Conservation (phyloP, 1,139 yeast genomes). For the Suhomyces taliae region DNA sequence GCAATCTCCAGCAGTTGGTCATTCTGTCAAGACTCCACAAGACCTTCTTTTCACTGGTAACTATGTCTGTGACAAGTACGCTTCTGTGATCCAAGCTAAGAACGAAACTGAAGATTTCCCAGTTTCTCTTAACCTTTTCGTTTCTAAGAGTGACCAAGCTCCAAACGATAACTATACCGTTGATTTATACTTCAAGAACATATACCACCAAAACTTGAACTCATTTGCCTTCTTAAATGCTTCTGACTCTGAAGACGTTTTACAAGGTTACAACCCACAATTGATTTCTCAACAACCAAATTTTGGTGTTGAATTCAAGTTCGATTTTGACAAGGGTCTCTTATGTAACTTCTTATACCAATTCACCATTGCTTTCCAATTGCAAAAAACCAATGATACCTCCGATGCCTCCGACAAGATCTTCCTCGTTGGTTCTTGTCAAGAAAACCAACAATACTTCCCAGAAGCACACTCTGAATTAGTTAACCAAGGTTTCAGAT, state of each 20-base stretch:
- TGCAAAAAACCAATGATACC: constrained; percentile 14
- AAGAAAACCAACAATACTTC: constrained; percentile 15
- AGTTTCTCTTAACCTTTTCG: constrained; percentile 20
- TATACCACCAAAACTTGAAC: constrained; percentile 13
- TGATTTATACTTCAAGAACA: constrained; percentile 21
- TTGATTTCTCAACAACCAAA: constrained; percentile 19
- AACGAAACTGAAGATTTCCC: constrained; percentile 19
- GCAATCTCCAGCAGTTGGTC: constrained; percentile 2
- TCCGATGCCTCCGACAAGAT: constrained; percentile 18
- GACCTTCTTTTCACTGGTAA: constrained; percentile 17
- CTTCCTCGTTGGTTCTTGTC: constrained; percentile 22
- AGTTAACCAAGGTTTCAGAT: constrained; percentile 19
- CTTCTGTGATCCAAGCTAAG: constrained; percentile 17
- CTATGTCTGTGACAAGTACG: constrained; percentile 22
- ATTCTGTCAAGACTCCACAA: constrained; percentile 13
- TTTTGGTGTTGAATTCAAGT: constrained; percentile 21
- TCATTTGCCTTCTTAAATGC: constrained; percentile 18
- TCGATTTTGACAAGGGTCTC: constrained; percentile 18
- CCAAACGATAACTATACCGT: constrained; percentile 19
- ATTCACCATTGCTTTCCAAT: constrained; percentile 21
- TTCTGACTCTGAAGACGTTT: constrained; percentile 15
- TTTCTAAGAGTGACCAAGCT: constrained; percentile 13
- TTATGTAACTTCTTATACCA: constrained; percentile 23
- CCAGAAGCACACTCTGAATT: constrained; percentile 16
- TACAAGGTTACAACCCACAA: constrained; percentile 17